These are phyloP conservation scores for Trapa incisa DNA, from an alignment of 345 rosid species.

Conservation along the genomic window DNA sequence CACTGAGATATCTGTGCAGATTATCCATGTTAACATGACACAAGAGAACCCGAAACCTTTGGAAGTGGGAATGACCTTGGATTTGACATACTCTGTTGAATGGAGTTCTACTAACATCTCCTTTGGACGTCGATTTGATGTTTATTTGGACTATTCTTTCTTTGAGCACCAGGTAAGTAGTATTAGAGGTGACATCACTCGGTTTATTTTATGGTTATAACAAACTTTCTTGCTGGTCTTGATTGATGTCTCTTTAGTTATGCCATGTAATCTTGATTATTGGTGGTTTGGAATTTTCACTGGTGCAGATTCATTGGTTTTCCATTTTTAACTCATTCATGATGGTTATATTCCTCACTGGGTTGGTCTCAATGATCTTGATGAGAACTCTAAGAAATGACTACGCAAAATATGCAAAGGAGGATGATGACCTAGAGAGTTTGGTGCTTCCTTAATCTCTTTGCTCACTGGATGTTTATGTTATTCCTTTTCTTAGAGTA, in stretches of 20 bases:
- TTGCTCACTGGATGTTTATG: constrained; percentile 3
- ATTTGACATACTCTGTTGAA: constrained; percentile 74
- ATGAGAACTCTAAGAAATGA: constrained; percentile 94
- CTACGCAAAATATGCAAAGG: constrained; percentile 92
- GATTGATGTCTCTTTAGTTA: not conserved
- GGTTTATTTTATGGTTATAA: not conserved
- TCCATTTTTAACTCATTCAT: constrained; percentile 93
- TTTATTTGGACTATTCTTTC: constrained; percentile 83
- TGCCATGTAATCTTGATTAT: not conserved
- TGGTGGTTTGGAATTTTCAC: not conserved
- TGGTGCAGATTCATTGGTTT: constrained; percentile 84
- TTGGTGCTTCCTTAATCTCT: constrained; percentile 41
- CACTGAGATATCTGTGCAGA: constrained; percentile 25
- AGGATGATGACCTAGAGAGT: constrained; percentile 88
- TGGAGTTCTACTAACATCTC: constrained; percentile 57
- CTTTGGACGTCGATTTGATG: constrained; percentile 85
- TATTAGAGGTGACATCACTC: not conserved
- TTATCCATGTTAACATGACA: constrained; percentile 79
- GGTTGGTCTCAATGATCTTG: constrained; percentile 92
- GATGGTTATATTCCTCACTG: constrained; percentile 97
- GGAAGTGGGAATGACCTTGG: constrained; percentile 49
- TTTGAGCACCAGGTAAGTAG: constrained; percentile 81
- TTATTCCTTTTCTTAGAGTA: constrained; percentile 9
- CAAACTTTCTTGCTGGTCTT: not conserved
- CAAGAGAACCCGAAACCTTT: constrained; percentile 69